Evolutionary conservation across 164 flowering plant genomes (phyloP), one percentile per base, ranked within the genome.

Genomic region (Chimonanthus praecox): DNA sequence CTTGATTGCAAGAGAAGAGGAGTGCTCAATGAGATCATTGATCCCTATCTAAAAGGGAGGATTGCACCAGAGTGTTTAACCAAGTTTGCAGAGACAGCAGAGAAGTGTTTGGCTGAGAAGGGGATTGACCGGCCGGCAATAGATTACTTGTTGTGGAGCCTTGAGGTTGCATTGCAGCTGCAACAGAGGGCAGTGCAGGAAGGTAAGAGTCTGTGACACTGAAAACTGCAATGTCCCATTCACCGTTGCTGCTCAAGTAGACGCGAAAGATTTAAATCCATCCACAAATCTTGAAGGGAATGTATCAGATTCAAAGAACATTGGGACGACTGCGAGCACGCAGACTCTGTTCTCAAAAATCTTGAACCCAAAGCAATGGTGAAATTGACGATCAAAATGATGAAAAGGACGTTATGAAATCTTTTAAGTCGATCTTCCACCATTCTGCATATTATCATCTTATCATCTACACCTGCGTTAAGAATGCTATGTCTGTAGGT

Each of bases 291-390:
- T 11, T 21, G 75, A 49, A 48, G 72, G 69, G 50, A 71, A 73
- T 49, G 67, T 50, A 6, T 67, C 79, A 8, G 81, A 79, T 70
- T 92, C 97, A 7, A 88, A 84, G 83, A 94, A 95, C 88, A 89
- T 84, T n/a, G 94, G 92, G 33, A 82, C 88, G 87, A 82, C 89
- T 3, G 86, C 89, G 88, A 92, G 92, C 87, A 84, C 92, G 13
- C 86, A 87, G 70, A 92, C 94, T 83, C 81, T 92, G 48, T 92
- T 89, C 83, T 92, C 95, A 3, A 95, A 92, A 83, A 90, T 92
- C 75, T 89, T 90, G 93, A 90, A 92, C 77, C 95, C 97, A 0
- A 92, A 90, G 78, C 94, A 92, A 49, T 91, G 93, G 73, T 92
- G 75, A 86, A 33, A 33, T 33, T 33, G 33, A 33, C 33, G 33